A percentile compares a stretch with the other conserved stretches of the same genome.
phyloP scores from a whole-genome alignment of 352 stramenopile species.

The Phytophthora foliorum region DNA sequence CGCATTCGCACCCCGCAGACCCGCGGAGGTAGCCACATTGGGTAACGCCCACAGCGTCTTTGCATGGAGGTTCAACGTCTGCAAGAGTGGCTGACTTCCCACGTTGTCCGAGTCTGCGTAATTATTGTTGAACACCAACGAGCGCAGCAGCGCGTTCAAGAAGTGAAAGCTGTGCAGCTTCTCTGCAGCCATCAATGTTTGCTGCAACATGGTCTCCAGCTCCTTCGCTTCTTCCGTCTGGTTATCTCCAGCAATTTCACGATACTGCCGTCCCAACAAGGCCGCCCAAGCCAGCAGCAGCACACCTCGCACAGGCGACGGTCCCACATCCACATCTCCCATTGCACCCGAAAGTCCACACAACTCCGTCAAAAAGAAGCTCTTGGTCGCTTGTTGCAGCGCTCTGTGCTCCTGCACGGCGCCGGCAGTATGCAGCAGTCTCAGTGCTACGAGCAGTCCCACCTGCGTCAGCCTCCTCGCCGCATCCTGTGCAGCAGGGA shows the following conservation, averaged over 20 bases:
- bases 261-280: constrained; percentile 59
- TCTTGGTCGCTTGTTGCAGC: constrained; percentile 29
- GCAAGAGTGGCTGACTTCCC: constrained; percentile 35
- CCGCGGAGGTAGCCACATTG: constrained; percentile 18
- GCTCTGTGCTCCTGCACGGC: constrained; percentile 22
- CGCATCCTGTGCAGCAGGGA: constrained; percentile 28
- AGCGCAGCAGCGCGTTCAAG: constrained; percentile 55
- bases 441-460: constrained; percentile 44
- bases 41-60: constrained; percentile 51
- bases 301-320: constrained; percentile 50
- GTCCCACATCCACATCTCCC: constrained; percentile 11
- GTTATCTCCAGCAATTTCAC: constrained; percentile 18
- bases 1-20: constrained; percentile 12
- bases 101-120: constrained; percentile 24
- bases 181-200: constrained; percentile 53
- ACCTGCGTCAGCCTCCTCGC: constrained; percentile 40
- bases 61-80: constrained; percentile 29
- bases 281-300: constrained; percentile 64
- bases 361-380: constrained; percentile 48
- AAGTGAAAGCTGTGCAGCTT: constrained; percentile 62
- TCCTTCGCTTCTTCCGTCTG: constrained; percentile 26
- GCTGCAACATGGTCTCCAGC: constrained; percentile 53
- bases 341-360: constrained; percentile 6
- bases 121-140: constrained; percentile 49
- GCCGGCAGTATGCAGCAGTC: constrained; percentile 42